Percentiles rank a stretch among this genome's conserved stretches.
Evolutionary conservation across 352 stramenopile species (phyloP).

Genomic region (Phytophthora idaei): DNA sequence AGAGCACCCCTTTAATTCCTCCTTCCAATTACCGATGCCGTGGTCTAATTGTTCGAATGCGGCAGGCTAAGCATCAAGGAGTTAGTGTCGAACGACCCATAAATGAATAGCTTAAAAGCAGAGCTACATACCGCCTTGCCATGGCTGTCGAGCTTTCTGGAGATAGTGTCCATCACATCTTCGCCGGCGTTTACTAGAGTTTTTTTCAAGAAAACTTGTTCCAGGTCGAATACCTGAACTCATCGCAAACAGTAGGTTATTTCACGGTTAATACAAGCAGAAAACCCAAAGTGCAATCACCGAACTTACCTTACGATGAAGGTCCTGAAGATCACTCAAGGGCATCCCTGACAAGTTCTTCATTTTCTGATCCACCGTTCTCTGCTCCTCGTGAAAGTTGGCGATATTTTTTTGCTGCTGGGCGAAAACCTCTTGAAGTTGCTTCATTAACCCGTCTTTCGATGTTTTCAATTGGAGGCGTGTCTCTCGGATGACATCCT

Average conservation of each 20-base stretch:
- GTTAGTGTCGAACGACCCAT: not conserved
- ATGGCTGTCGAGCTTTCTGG: slow-evolving; percentile 44
- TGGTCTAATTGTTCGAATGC: slow-evolving; percentile 39
- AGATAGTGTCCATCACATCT: slow-evolving; percentile 77
- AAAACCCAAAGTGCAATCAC: slow-evolving; percentile 6
- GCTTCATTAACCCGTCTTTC: slow-evolving; percentile 42
- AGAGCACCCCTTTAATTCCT: slow-evolving; percentile 51
- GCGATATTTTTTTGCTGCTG: slow-evolving; percentile 38
- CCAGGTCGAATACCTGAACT: slow-evolving; percentile 43
- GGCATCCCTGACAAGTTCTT: slow-evolving; percentile 30
- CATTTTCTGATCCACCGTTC: slow-evolving; percentile 23
- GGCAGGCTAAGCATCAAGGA: slow-evolving; percentile 20
- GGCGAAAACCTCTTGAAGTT: slow-evolving; percentile 40
- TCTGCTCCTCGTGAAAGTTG: slow-evolving; percentile 41
- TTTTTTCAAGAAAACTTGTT: slow-evolving; percentile 47
- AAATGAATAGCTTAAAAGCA: not conserved
- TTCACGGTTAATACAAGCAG: not conserved
- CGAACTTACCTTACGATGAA: slow-evolving; percentile 38
- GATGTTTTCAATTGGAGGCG: slow-evolving; percentile 46
- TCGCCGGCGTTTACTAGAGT: slow-evolving; percentile 65
- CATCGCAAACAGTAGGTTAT: slow-evolving; percentile 9
- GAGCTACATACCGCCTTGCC: slow-evolving; percentile 43
- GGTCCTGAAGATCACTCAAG: slow-evolving; percentile 27
- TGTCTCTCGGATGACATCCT: slow-evolving; percentile 74
- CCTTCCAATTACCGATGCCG: slow-evolving; percentile 51